phyloP scores from a whole-genome alignment of 805 yeast genomes.

The Schwanniomyces polymorphus region DNA sequence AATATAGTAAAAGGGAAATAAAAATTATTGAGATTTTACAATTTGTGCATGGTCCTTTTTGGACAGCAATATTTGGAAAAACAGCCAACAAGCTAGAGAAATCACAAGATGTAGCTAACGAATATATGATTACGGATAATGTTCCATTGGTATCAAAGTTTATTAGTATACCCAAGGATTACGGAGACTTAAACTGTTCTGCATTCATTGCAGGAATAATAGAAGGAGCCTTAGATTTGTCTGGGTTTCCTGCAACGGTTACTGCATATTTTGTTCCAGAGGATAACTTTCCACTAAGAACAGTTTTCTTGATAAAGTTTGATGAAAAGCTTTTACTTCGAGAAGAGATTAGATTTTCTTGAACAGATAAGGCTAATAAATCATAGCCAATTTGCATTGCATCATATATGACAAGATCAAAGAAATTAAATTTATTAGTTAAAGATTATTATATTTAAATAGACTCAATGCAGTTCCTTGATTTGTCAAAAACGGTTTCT shows the following conservation, averaged over 20 bases:
- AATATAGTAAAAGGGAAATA: conserved; percentile 62
- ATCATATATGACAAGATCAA: background rate
- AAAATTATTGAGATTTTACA: conserved; percentile 67
- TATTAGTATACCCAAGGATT: conserved; percentile 77
- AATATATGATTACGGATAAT: conserved; percentile 78
- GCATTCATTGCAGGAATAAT: conserved; percentile 84
- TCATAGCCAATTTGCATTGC: background rate
- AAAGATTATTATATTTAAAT: no score
- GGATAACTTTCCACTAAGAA: conserved; percentile 58
- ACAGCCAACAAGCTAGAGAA: conserved; percentile 75
- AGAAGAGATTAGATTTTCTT: conserved; percentile 44
- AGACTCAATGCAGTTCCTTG: no score
- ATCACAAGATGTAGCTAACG: conserved; percentile 66
- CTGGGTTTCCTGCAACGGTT: conserved; percentile 72
- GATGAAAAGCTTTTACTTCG: conserved; percentile 56
- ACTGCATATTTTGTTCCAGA: conserved; percentile 79
- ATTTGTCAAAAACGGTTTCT: no score
- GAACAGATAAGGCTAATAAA: background rate
- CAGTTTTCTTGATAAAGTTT: conserved; percentile 76
- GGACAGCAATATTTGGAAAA: conserved; percentile 73
- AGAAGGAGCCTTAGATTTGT: conserved; percentile 76
- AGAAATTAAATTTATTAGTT: background rate
- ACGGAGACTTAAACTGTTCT: conserved; percentile 73
- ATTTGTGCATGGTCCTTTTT: conserved; percentile 69
- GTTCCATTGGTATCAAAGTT: conserved; percentile 69